Percentiles rank a stretch among this genome's conserved stretches.
Evolutionary conservation across 1,284 basidiomycete species (phyloP).

Genomic region (Termitomyces sp.): DNA sequence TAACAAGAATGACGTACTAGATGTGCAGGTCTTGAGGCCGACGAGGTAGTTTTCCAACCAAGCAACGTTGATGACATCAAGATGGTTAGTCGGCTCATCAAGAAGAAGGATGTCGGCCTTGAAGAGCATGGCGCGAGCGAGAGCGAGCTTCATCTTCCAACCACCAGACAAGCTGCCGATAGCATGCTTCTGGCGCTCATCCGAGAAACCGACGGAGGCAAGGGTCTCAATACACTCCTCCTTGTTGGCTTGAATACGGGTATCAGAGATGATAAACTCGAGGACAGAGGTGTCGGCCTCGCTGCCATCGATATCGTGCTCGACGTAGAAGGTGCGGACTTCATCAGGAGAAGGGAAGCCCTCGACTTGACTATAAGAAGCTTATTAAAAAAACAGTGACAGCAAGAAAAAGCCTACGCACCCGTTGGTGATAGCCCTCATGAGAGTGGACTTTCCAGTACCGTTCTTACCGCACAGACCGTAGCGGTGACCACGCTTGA

Average conservation of each 20-base stretch:
- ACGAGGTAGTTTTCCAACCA: constrained; percentile 97
- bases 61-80: constrained; percentile 95
- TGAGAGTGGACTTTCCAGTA: constrained; percentile 97
- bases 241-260: constrained; percentile 73
- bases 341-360: constrained; percentile 95
- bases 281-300: constrained; percentile 91
- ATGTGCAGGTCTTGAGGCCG: constrained; percentile 86
- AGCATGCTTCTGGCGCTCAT: constrained; percentile 78
- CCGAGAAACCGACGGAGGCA: constrained; percentile 87
- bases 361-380: constrained; percentile 78
- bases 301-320: constrained; percentile 96
- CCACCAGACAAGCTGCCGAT: constrained; percentile 96
- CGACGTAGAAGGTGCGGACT: constrained; percentile 98
- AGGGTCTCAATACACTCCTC: constrained; percentile 79
- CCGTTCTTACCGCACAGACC: constrained; percentile 98
- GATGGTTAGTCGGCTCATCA: constrained; percentile 97
- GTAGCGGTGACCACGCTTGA: constrained; percentile 98
- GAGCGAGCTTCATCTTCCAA: constrained; percentile 99
- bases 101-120: constrained; percentile 96
- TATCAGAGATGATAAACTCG: constrained; percentile 84
- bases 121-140: constrained; percentile 98
- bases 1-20: constrained; percentile 50
- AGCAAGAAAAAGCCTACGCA: constrained; percentile 16
- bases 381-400: neutral
- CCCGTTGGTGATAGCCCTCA: constrained; percentile 92